Base-by-base conservation (phyloP, 257 asterid genomes). In the Solanum habrochaites region DNA sequence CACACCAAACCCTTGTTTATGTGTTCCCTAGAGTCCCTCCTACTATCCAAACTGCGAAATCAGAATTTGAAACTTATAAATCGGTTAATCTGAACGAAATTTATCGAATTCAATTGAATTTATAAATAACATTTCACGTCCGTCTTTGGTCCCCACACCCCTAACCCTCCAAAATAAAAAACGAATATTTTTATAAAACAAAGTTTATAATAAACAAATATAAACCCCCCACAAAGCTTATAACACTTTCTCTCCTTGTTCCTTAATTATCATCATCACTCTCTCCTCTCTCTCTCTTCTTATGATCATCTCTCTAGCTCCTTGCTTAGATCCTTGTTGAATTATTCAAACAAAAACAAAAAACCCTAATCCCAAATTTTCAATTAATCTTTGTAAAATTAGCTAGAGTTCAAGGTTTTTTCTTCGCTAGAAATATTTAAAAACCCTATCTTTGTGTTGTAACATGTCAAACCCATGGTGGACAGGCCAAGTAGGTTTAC, bases 381-480 rank as follows among this genome's bases (percentile, higher is more conserved):
- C 47, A 11, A 42, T 23, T 23, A 16, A 60, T 23, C n/a, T 73
- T 62, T 56, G 10, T 83, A 73, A 72, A 45, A 49, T 23, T 85
- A 58, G 73, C 56, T 80, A n/a, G 52, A 66, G 15, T 16, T 35
- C 8, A 12, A 83, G 8, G 14, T 15, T 39, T 15, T 3, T 49
- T 45, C 67, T 31, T 31, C 39, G 39, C 86, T 62, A 25, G 66
- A 70, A 31, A 31, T 6, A 37, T 37, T 37, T 16, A 15, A 16
- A 52, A 52, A 47, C n/a, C 42, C 43, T n/a, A 80, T 80, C 29
- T 47, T 49, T 78, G 83, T 11, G 75, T 85, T 25, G 49, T 16
- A 87, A 64, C 37, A 91, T 93, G 96, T 90, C 95, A 18, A 93
- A 91, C 88, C 90, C 91, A 87, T 94, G 96, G 95, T 94, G 96